A percentile compares a stretch with the other conserved stretches of the same genome.
phyloP scores from a whole-genome alignment of 495 filamentous ascomycete species.

The Amorphotheca resinae region DNA sequence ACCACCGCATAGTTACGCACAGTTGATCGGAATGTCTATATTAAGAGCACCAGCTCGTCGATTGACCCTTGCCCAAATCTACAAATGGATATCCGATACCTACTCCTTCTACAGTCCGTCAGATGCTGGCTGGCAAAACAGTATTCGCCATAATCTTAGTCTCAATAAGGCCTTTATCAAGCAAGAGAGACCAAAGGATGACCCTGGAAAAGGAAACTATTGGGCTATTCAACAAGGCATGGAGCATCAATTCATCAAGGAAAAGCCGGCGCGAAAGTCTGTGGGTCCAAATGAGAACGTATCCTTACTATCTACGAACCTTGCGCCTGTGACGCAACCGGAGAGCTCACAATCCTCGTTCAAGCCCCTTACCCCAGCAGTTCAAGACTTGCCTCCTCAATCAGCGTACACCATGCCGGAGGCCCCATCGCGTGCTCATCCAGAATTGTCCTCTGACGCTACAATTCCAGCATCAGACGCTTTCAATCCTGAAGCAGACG shows the following conservation, averaged over 20 bases:
- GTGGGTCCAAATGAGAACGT: slow-evolving; percentile 15
- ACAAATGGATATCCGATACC: slow-evolving; percentile 96
- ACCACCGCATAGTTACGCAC: slow-evolving; percentile 83
- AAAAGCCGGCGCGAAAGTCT: slow-evolving; percentile 50
- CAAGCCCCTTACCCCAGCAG: slow-evolving; percentile 14
- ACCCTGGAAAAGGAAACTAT: slow-evolving; percentile 97
- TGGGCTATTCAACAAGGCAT: slow-evolving; percentile 86
- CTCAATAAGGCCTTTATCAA: slow-evolving; percentile 96
- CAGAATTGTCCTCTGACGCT: slow-evolving; percentile 82
- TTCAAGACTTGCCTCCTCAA: slow-evolving; percentile 10
- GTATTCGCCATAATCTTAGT: slow-evolving; percentile 96
- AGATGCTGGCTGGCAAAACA: slow-evolving; percentile 94
- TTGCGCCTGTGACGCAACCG: slow-evolving; percentile 4
- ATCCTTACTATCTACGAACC: slow-evolving; percentile 8
- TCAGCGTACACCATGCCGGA: slow-evolving; percentile 6
- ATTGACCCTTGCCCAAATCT: slow-evolving; percentile 90
- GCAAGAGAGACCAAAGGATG: slow-evolving; percentile 90
- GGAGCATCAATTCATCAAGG: slow-evolving; percentile 78
- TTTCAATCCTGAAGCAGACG: slow-evolving; percentile 44
- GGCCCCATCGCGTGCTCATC: background rate
- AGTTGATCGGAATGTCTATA: slow-evolving; percentile 95
- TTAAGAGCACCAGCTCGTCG: slow-evolving; percentile 71
- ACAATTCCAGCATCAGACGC: slow-evolving; percentile 82
- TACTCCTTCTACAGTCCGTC: slow-evolving; percentile 75
- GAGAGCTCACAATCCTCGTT: slow-evolving; percentile 11